A percentile compares a stretch with the other conserved stretches of the same genome.
phyloP scores from a whole-genome alignment of 208 protist species.

The Trypanosoma grayi region DNA sequence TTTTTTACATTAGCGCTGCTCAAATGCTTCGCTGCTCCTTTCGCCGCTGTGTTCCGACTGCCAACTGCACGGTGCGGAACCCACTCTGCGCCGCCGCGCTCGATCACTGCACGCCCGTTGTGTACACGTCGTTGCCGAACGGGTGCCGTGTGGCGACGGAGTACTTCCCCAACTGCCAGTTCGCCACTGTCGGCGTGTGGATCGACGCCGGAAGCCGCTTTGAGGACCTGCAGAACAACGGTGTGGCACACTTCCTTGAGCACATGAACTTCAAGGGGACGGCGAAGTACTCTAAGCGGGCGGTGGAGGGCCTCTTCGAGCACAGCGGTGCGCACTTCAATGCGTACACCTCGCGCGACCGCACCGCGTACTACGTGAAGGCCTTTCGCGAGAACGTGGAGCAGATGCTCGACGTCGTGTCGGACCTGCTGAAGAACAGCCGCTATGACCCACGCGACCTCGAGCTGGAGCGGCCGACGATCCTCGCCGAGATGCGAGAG shows the following conservation, averaged over 20 bases:
- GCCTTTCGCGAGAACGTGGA: constrained; percentile 93
- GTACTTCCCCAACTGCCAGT: constrained; percentile 85
- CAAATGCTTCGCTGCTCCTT: constrained; percentile 33
- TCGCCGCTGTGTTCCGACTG: constrained; percentile 5
- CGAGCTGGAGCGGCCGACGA: constrained; percentile 94
- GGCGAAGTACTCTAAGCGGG: constrained; percentile 77
- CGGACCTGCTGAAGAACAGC: constrained; percentile 96
- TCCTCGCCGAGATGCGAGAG: constrained; percentile 96
- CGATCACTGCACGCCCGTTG: constrained; percentile 70
- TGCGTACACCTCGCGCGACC: constrained; percentile 98
- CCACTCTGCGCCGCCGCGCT: constrained; percentile 44
- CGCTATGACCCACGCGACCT: constrained; percentile 81
- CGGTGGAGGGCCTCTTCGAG: constrained; percentile 96
- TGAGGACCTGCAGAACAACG: constrained; percentile 97
- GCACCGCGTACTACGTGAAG: constrained; percentile 96
- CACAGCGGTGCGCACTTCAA: constrained; percentile 97
- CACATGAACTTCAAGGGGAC: constrained; percentile 99
- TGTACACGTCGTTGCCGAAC: constrained; percentile 93
- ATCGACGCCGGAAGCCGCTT: constrained; percentile 97
- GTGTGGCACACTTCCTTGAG: constrained; percentile 98
- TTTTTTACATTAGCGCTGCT: neutral
- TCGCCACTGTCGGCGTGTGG: constrained; percentile 96
- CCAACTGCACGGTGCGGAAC: constrained; percentile 56
- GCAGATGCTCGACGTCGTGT: constrained; percentile 94
- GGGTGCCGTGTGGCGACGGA: constrained; percentile 98